These are phyloP conservation scores for Alternaria ventricosa DNA, from an alignment of 2,329 filamentous ascomycete genomes.

Conservation along the genomic window DNA sequence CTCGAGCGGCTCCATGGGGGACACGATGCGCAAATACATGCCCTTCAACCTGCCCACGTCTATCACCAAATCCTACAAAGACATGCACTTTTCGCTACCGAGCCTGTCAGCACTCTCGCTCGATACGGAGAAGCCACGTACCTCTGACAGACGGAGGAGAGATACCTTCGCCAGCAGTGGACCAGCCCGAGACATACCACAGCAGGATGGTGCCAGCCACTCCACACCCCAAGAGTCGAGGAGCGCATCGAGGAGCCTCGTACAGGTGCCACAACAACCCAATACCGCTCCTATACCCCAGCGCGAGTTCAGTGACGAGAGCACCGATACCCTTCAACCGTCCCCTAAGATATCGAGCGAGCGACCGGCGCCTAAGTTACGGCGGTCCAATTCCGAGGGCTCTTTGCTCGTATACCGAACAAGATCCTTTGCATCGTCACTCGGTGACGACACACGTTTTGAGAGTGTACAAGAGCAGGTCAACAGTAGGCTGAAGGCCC, in stretches of 20 bases:
- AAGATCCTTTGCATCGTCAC: constrained; percentile 78
- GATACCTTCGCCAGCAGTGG: constrained; percentile 19
- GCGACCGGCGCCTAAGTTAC: constrained; percentile 50
- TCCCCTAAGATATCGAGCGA: constrained; percentile 14
- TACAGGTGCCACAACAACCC: constrained; percentile 17
- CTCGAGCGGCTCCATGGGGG: constrained; percentile 46
- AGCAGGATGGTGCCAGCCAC: constrained; percentile 30
- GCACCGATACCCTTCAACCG: constrained; percentile 21
- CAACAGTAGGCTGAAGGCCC: constrained; percentile 87
- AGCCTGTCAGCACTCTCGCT: constrained; percentile 40
- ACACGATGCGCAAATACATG: constrained; percentile 45
- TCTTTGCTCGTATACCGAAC: constrained; percentile 76
- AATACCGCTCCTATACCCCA: constrained; percentile 24
- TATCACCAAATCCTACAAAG: constrained; percentile 43
- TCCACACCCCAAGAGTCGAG: constrained; percentile 16
- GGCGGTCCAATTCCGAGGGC: constrained; percentile 75
- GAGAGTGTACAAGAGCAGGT: constrained; percentile 81
- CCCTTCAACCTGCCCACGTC: constrained; percentile 46
- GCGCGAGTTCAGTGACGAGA: constrained; percentile 25
- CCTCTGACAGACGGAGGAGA: constrained; percentile 19
- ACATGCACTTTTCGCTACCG: constrained; percentile 47
- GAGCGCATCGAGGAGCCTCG: constrained; percentile 3
- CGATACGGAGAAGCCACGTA: constrained; percentile 21
- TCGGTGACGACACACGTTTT: constrained; percentile 84
- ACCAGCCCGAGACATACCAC: constrained; percentile 16